These are phyloP conservation scores for Huntiella savannae DNA, from an alignment of 2,329 filamentous ascomycete species.

Conservation along the genomic window DNA sequence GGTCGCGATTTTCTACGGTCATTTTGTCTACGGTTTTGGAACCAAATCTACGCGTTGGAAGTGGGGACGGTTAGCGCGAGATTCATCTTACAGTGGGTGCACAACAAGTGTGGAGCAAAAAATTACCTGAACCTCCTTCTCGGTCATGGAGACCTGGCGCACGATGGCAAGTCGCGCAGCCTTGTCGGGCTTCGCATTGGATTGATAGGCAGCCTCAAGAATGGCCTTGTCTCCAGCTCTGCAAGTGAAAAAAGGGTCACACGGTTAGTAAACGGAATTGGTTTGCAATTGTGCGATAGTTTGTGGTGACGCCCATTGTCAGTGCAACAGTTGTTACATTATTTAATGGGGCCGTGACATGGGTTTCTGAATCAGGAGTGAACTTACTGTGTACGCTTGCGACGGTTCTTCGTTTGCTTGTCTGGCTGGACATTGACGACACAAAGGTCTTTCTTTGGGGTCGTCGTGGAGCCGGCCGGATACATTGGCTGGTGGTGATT, in stretches of 20 bases:
- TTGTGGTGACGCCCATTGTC: background rate
- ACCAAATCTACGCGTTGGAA: slow-evolving; percentile 60
- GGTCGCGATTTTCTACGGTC: slow-evolving; percentile 77
- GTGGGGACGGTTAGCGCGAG: background rate
- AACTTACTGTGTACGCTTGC: slow-evolving; percentile 13
- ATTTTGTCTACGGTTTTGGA: slow-evolving; percentile 87
- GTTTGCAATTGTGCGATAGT: too few relatives aligned
- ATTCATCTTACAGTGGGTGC: background rate
- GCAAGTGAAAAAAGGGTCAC: background rate
- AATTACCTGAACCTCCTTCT: slow-evolving; percentile 86
- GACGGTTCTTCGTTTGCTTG: slow-evolving; percentile 12
- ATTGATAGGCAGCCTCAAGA: slow-evolving; percentile 67
- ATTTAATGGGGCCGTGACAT: too few relatives aligned
- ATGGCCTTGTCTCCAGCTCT: slow-evolving; percentile 79
- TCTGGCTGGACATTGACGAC: slow-evolving; percentile 13
- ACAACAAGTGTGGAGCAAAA: background rate
- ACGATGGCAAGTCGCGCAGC: slow-evolving; percentile 69
- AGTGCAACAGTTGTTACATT: background rate
- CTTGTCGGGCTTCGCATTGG: slow-evolving; percentile 84
- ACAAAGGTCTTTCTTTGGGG: slow-evolving; percentile 11
- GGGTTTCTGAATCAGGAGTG: too few relatives aligned
- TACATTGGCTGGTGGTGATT: slow-evolving; percentile 7
- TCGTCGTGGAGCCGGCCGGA: slow-evolving; percentile 6
- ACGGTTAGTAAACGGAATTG: slow-evolving; percentile 12
- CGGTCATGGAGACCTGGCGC: slow-evolving; percentile 66